Evolutionary conservation across 1,284 basidiomycete genomes (phyloP).

Genomic region (Papiliotrema terrestris): DNA sequence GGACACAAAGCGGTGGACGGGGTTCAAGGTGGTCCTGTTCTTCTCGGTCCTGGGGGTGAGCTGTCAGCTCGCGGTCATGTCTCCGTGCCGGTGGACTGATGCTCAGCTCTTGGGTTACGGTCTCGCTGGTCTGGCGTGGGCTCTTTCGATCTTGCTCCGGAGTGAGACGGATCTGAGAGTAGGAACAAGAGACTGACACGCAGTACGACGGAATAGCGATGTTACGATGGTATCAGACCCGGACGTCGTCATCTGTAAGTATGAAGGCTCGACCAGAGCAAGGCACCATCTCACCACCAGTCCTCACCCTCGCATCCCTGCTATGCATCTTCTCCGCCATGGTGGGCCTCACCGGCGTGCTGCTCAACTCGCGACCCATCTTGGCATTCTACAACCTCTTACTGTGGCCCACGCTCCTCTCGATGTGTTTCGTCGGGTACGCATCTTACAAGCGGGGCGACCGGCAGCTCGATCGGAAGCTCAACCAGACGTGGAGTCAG

Average conservation of each 20-base stretch:
- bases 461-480: constrained; percentile 38
- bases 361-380: constrained; percentile 43
- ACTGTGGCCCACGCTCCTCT: constrained; percentile 40
- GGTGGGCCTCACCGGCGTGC: constrained; percentile 33
- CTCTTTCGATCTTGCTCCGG: constrained; percentile 15
- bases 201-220: constrained; percentile 17
- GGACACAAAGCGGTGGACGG: constrained; percentile 13
- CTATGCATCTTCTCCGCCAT: constrained; percentile 30
- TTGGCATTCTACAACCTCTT: constrained; percentile 44
- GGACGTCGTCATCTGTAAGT: constrained; percentile 27
- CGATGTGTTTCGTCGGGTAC: constrained; percentile 41
- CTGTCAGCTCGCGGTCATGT: neutral
- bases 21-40: constrained; percentile 16
- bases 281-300: constrained; percentile 10
- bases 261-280: neutral
- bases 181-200: neutral
- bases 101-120: constrained; percentile 21
- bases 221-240: constrained; percentile 26
- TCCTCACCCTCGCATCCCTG: constrained; percentile 31
- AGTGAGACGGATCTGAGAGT: constrained; percentile 2
- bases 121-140: constrained; percentile 20
- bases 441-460: constrained; percentile 37
- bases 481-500: constrained; percentile 45
- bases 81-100: neutral
- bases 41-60: constrained; percentile 19